Evolutionary conservation across 2,329 filamentous ascomycete species (phyloP).

Genomic region (Daldinia sp.): DNA sequence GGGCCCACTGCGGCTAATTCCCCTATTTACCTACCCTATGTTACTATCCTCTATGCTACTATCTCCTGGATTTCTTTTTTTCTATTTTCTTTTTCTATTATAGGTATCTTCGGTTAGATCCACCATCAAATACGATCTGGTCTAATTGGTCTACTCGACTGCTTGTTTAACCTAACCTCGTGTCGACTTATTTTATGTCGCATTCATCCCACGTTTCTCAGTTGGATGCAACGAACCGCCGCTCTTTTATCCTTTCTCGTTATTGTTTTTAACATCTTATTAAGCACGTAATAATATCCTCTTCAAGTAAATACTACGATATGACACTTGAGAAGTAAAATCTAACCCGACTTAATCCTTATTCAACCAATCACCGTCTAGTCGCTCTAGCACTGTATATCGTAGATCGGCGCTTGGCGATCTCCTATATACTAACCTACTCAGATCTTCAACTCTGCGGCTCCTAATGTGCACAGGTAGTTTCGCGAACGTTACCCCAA

Average conservation of each 20-base stretch:
- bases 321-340: too few relatives aligned
- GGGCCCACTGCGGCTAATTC: conserved; percentile 35
- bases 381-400: background rate
- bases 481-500: background rate
- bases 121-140: too few relatives aligned
- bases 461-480: conserved; percentile 1
- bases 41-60: too few relatives aligned
- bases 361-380: background rate
- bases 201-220: conserved; percentile 23
- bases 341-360: background rate
- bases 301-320: background rate
- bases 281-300: background rate
- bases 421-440: conserved; percentile 7
- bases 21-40: too few relatives aligned
- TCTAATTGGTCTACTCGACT: too few relatives aligned
- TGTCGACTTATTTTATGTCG: conserved; percentile 16
- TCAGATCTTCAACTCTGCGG: background rate
- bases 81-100: too few relatives aligned
- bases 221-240: background rate
- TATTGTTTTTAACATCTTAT: background rate
- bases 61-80: conserved; percentile 8
- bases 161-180: conserved; percentile 1
- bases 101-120: too few relatives aligned
- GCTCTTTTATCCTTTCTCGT: background rate
- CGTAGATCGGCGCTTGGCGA: conserved; percentile 14